phyloP scores from a whole-genome alignment of 345 rosid species.

The Salix koriyanagi region DNA sequence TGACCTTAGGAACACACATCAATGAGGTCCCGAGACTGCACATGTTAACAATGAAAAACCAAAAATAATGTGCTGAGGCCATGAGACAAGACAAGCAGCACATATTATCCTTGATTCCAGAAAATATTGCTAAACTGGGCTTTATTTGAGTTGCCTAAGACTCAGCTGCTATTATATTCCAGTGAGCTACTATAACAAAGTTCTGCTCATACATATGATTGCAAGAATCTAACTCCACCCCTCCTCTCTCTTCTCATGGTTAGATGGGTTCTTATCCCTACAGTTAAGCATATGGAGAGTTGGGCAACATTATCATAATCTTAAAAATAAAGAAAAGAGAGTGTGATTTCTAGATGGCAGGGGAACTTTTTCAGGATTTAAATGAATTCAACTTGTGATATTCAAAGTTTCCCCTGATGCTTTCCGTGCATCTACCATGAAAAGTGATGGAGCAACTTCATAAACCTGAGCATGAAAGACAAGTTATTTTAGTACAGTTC shows the following conservation, averaged over 20 bases:
- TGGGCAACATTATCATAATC: background rate
- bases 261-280: background rate
- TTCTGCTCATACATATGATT: background rate
- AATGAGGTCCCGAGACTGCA: background rate
- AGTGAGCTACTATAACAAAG: background rate
- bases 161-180: background rate
- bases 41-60: background rate
- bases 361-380: background rate
- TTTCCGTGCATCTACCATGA: constrained; percentile 87
- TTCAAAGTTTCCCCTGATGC: constrained; percentile 89
- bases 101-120: background rate
- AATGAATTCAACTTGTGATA: constrained; percentile 65
- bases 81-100: background rate
- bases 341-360: background rate
- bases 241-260: too few relatives aligned
- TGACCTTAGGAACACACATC: too few relatives aligned
- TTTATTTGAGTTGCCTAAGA: background rate
- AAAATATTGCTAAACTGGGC: background rate
- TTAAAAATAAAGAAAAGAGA: background rate
- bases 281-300: background rate
- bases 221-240: too few relatives aligned
- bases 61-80: background rate
- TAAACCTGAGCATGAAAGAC: constrained; percentile 41
- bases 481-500: background rate
- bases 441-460: constrained; percentile 89